phyloP scores from a whole-genome alignment of 148 eudicot species.

The Rhododendron mucronatum region DNA sequence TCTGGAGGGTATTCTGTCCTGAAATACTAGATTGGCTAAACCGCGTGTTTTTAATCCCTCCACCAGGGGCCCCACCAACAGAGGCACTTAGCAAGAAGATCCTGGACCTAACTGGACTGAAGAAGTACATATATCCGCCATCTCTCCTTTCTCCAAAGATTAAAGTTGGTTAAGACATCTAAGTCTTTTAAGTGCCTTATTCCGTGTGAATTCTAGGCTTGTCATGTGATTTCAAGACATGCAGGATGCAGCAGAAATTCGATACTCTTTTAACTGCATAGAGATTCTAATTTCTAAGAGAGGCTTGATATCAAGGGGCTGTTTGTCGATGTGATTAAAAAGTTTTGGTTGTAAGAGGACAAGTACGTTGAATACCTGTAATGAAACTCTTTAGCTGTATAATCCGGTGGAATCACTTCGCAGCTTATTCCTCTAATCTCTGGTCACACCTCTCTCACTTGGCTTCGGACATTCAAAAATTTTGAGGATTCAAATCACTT shows the following conservation, averaged over 20 bases:
- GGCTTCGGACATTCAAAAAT: neutral
- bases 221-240: neutral
- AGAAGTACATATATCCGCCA: constrained; percentile 32
- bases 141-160: constrained; percentile 26
- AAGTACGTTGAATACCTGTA: neutral
- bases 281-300: neutral
- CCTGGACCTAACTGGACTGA: constrained; percentile 43
- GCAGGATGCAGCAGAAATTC: neutral
- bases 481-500: too few species aligned
- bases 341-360: neutral
- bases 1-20: constrained; percentile 37
- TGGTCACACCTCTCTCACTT: neutral
- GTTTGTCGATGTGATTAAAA: neutral
- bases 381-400: neutral
- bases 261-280: neutral
- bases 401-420: neutral
- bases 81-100: constrained; percentile 44
- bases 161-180: constrained; percentile 3
- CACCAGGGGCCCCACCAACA: constrained; percentile 31
- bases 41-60: constrained; percentile 22
- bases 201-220: neutral
- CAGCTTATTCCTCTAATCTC: neutral
- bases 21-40: constrained; percentile 36
- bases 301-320: neutral
- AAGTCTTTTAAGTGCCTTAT: neutral